Evolutionary conservation across 768 basidiomycete species (phyloP).

Genomic region (Boletus bicolor): DNA sequence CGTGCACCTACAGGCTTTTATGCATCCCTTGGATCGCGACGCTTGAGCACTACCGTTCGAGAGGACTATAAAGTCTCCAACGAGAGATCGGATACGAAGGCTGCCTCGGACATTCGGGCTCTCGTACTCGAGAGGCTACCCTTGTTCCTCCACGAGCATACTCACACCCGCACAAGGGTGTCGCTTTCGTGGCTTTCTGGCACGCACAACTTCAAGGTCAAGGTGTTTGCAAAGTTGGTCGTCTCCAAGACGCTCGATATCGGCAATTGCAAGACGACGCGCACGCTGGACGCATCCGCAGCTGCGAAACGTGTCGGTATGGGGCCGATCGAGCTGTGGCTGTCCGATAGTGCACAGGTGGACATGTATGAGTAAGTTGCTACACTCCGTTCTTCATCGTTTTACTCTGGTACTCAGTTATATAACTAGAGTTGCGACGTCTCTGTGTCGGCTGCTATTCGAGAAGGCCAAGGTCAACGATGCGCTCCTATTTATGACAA

Average conservation of each 20-base stretch:
- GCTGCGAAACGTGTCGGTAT: constrained; percentile 53
- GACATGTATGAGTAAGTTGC: constrained; percentile 89
- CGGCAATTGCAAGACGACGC: constrained; percentile 46
- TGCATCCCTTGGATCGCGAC: constrained; percentile 65
- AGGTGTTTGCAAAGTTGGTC: constrained; percentile 58
- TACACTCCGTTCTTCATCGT: not conserved
- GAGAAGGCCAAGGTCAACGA: constrained; percentile 81
- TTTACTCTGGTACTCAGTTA: constrained; percentile 1
- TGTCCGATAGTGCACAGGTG: constrained; percentile 69
- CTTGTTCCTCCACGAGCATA: constrained; percentile 88
- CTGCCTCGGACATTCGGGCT: constrained; percentile 49
- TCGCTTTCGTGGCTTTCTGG: constrained; percentile 65
- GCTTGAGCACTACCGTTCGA: constrained; percentile 67
- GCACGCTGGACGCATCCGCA: constrained; percentile 70
- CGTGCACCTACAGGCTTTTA: constrained; percentile 59
- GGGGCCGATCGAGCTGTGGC: constrained; percentile 70
- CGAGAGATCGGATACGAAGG: constrained; percentile 48
- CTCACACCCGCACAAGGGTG: constrained; percentile 58
- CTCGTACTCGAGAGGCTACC: constrained; percentile 83
- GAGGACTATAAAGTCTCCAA: constrained; percentile 68
- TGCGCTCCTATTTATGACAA: constrained; percentile 86
- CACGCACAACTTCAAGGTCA: constrained; percentile 66
- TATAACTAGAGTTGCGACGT: constrained; percentile 68
- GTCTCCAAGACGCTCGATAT: constrained; percentile 60
- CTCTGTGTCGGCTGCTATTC: constrained; percentile 77